A percentile compares a stretch with the other conserved stretches of the same genome.
These are phyloP conservation scores for Neurospora sp. DNA, from an alignment of 2,329 filamentous ascomycete species.

Conservation along the genomic window DNA sequence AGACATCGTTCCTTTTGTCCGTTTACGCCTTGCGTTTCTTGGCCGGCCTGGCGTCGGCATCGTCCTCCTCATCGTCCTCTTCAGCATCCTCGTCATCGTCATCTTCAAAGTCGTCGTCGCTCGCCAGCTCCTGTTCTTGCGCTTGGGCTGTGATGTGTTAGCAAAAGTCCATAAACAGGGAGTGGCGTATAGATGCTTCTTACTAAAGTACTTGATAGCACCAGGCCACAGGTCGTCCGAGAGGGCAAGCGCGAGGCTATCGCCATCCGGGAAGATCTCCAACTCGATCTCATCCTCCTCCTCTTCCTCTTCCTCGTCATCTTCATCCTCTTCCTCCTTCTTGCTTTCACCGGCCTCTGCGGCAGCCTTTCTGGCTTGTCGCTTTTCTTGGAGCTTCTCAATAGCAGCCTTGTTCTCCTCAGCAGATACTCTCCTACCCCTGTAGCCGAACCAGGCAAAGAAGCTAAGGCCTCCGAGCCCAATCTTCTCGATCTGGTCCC, in stretches of 20 bases:
- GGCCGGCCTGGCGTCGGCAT: conserved; percentile 22
- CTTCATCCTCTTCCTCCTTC: conserved; percentile 32
- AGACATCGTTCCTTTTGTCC: conserved; percentile 8
- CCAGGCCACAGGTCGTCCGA: conserved; percentile 83
- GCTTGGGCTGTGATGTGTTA: conserved; percentile 51
- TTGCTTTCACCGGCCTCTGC: conserved; percentile 38
- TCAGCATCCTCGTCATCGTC: conserved; percentile 48
- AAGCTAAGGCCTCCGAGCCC: conserved; percentile 64
- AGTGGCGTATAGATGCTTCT: conserved; percentile 27
- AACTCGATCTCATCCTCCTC: conserved; percentile 56
- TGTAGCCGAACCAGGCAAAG: conserved; percentile 84
- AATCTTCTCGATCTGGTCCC: conserved; percentile 47
- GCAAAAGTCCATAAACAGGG: conserved; percentile 8
- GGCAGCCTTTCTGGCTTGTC: conserved; percentile 37
- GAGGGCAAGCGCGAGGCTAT: conserved; percentile 70
- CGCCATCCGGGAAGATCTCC: conserved; percentile 83
- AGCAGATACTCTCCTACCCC: conserved; percentile 56
- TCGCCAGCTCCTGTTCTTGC: conserved; percentile 57
- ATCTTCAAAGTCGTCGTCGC: conserved; percentile 60
- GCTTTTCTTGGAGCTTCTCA: conserved; percentile 51
- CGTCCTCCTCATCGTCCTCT: conserved; percentile 31
- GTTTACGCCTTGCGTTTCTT: conserved; percentile 32
- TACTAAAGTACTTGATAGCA: conserved; percentile 87
- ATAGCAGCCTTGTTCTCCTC: conserved; percentile 59
- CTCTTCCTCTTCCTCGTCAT: conserved; percentile 52